Conservation (phyloP, 306 rosid species). For the Astragalus membranaceus region DNA sequence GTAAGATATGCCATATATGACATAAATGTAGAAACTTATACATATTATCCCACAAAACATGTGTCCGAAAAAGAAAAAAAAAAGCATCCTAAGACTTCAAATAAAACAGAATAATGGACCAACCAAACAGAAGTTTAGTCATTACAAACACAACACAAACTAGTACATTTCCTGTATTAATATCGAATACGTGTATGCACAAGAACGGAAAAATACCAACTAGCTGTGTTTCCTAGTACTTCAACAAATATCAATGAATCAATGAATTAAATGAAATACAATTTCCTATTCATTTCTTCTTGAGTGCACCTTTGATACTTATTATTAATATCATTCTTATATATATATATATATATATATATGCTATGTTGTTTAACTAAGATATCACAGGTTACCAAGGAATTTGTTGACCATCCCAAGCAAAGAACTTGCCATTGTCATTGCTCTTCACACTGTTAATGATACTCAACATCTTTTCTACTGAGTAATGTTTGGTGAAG, state of each 20-base stretch:
- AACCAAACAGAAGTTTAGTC: too few relatives aligned
- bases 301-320: not conserved
- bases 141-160: too few relatives aligned
- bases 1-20: too few relatives aligned
- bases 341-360: too few relatives aligned
- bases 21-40: too few relatives aligned
- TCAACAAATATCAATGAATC: conserved; percentile 16
- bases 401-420: conserved; percentile 97
- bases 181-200: not conserved
- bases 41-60: too few relatives aligned
- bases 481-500: conserved; percentile 75
- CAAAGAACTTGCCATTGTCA: conserved; percentile 89
- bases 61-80: too few relatives aligned
- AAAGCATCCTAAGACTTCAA: too few relatives aligned
- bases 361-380: not conserved
- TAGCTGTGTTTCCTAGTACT: not conserved
- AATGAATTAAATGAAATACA: conserved; percentile 14
- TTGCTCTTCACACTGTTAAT: conserved; percentile 52
- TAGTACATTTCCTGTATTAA: not conserved
- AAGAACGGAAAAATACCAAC: not conserved
- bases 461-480: conserved; percentile 60
- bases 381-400: conserved; percentile 54
- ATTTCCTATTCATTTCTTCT: not conserved
- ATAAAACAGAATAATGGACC: too few relatives aligned
- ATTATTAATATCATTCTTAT: not conserved